Base-by-base conservation (phyloP, 768 basidiomycete species). In the Calocera viscosa region DNA sequence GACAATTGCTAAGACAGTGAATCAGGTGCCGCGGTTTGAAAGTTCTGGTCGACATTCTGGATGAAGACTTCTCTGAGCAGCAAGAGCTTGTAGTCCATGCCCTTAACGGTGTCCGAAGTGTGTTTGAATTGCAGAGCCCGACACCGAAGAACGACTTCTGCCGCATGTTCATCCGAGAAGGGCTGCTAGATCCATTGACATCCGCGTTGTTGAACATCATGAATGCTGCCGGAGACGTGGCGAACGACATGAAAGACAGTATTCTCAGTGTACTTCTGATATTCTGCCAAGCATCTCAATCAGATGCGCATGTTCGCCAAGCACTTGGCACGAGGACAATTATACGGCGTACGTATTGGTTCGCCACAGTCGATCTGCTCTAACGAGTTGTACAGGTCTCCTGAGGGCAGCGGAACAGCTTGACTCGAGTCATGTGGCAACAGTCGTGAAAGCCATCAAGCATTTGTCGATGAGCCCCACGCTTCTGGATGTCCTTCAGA, bases 91-190 rank as follows among this genome's bases (percentile, higher is more conserved):
- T 99, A 49, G 87, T 91, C 28, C 91, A 94, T 67, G 94, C 96
- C 5, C 82, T 99, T 16, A 91, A 95, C 68, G 95, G 95, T 10
- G 93, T 99, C 64, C 87, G 89, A 60, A 92, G 87, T 69, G 96
- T 98, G 17, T 97, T 99, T 73, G 94, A 98, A 70, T 82, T 98
- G 32, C 89, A 97, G 75, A 93, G 91, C 60, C 91, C 96, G 8
- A 96, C 94, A 2, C 94, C 94, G 12, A 92, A 96, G 76, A 97
- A 96, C 73, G 96, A 98, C 76, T 98, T 98, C 74, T 97, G 94
- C 73, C 85, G 96, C 11, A 94, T 98, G 89, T 95, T 98, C 79
- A 91, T 96, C 43, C 83, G 93, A 3, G 96, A 98, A 77, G 96
- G 96, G 30, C 80, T 99, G 1, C 80, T 96, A 53, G 94, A 96